These are phyloP conservation scores for Talaromyces stipitatus DNA, from an alignment of 495 filamentous ascomycete species.

Conservation along the genomic window DNA sequence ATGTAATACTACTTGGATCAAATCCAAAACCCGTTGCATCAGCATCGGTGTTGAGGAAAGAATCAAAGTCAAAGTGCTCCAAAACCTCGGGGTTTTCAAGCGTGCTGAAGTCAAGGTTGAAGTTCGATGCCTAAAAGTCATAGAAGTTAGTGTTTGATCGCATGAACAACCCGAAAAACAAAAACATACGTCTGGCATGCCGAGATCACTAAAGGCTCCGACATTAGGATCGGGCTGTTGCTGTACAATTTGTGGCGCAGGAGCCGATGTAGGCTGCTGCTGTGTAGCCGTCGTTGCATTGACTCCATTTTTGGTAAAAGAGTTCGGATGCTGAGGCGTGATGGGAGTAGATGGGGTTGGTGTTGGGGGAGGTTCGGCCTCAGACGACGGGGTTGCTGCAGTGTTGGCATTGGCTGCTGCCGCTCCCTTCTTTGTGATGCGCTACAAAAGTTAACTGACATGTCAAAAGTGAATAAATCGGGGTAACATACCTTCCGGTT, in stretches of 20 bases:
- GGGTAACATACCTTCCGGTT: slow-evolving; percentile 74
- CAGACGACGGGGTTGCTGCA: slow-evolving; percentile 64
- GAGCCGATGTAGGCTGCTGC: slow-evolving; percentile 33
- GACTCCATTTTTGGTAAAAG: slow-evolving; percentile 51
- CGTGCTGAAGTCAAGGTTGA: slow-evolving; percentile 54
- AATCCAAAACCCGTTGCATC: slow-evolving; percentile 45
- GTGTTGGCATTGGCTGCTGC: slow-evolving; percentile 49
- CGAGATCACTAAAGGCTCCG: slow-evolving; percentile 28
- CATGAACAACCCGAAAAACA: too few species aligned
- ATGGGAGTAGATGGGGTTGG: slow-evolving; percentile 80
- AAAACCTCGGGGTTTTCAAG: slow-evolving; percentile 64
- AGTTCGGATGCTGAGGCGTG: slow-evolving; percentile 65
- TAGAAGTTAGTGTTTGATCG: neutral
- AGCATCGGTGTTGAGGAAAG: slow-evolving; percentile 68
- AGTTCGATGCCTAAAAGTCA: slow-evolving; percentile 20
- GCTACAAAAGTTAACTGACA: slow-evolving; percentile 24
- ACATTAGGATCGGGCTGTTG: slow-evolving; percentile 38
- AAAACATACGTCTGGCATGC: slow-evolving; percentile 33
- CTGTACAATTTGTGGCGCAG: slow-evolving; percentile 34
- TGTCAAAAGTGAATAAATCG: too few species aligned
- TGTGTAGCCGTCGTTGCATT: slow-evolving; percentile 39
- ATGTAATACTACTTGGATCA: slow-evolving; percentile 34
- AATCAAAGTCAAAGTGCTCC: slow-evolving; percentile 93
- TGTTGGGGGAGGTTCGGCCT: slow-evolving; percentile 64
- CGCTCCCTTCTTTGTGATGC: slow-evolving; percentile 63